These are phyloP conservation scores for Trametes cubensis DNA, from an alignment of 768 basidiomycete species.

Conservation along the genomic window DNA sequence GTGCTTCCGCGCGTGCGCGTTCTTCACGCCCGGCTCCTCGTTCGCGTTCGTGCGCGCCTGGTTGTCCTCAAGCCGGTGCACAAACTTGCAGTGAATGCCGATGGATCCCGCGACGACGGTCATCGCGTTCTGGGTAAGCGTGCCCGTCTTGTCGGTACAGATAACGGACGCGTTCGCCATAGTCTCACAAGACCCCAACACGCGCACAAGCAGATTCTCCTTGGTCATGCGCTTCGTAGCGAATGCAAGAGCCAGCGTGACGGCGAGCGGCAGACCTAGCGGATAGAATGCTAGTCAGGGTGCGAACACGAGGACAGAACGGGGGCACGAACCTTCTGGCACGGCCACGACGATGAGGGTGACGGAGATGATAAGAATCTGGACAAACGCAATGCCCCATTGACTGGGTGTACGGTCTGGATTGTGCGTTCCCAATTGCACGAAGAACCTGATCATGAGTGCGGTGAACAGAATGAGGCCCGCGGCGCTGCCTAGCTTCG, in stretches of 20 bases:
- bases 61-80: conserved; percentile 74
- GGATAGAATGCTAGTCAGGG: conserved; percentile 15
- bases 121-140: conserved; percentile 95
- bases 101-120: conserved; percentile 94
- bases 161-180: conserved; percentile 98
- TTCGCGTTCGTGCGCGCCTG: conserved; percentile 70
- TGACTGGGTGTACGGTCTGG: conserved; percentile 71
- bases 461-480: conserved; percentile 80
- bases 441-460: conserved; percentile 94
- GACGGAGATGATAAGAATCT: conserved; percentile 93
- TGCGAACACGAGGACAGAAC: conserved; percentile 11
- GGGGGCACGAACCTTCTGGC: conserved; percentile 62
- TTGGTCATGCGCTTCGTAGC: conserved; percentile 98
- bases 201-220: conserved; percentile 92
- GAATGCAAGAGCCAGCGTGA: conserved; percentile 94
- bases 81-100: conserved; percentile 94
- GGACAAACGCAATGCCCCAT: conserved; percentile 89
- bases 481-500: conserved; percentile 82
- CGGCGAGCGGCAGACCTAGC: conserved; percentile 87
- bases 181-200: conserved; percentile 95
- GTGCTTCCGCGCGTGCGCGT: conserved; percentile 45
- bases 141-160: conserved; percentile 96
- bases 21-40: conserved; percentile 43
- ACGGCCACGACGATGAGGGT: conserved; percentile 89
- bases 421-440: conserved; percentile 68